Base-by-base conservation (phyloP, 768 basidiomycete species). In the Sistotremastrum niveocremeum region DNA sequence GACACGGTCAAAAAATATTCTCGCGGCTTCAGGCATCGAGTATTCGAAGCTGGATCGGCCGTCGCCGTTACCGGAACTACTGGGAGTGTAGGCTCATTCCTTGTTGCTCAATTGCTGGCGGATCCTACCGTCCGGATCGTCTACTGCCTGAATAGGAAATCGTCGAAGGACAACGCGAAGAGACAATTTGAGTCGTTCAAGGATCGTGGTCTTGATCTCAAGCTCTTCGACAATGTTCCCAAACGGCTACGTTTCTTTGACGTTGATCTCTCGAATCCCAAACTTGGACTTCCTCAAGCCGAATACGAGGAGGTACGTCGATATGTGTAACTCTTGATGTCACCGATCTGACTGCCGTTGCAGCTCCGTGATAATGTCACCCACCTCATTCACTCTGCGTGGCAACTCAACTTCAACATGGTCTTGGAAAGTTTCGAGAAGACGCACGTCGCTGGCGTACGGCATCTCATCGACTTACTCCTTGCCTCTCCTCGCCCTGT, bases 371-470 rank as follows among this genome's bases (percentile, higher is more conserved):
- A 28, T 11, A 20, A 34, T 5, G 37, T 44, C 20, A 51, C 50
- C 30, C 50, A 41, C 43, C 37, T 51, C 33, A 44, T 51, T 29
- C 50, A 51, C 42, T 37, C 37, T 12, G 45, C 52, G 3, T 52
- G 52, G 52, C 32, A 34, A 6, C 40, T 52, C 31, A 51, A 52
- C 33, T 52, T 53, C 41, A 51, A 51, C 44, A 34, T 41, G 41
- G 36, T 42, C 4, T 41, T 52, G 42, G 42, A 38, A 33, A 47
- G 48, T 30, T 52, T 51, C 39, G 52, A 52, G 38, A 40, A 37
- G 6, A 46, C 47, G 5, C 45, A 52, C 41, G 45, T 52, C 39
- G 41, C 40, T 9, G 52, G 52, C 39, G 37, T 51, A 11, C 46
- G 52, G 20, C 44, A 52, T 34, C 39, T 52, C 20, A 35, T 52